A percentile compares a stretch with the other conserved stretches of the same genome.
phyloP scores from a whole-genome alignment of 179 eudicot species.

The Carnegiea gigantea region DNA sequence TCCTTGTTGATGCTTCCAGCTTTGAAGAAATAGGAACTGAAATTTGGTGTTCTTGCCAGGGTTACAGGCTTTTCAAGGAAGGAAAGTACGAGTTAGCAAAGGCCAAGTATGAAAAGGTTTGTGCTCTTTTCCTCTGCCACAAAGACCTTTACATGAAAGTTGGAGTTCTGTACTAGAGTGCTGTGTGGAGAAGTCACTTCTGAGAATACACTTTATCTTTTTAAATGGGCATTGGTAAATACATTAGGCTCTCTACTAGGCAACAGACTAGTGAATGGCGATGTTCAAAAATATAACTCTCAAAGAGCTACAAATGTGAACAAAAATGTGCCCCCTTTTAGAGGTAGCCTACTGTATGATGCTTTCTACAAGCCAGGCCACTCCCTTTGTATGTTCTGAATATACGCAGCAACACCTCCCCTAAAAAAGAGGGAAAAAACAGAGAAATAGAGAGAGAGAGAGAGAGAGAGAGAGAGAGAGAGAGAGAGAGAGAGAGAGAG shows the following conservation, averaged over 20 bases:
- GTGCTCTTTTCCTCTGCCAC: conserved; percentile 12
- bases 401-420: background rate
- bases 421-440: background rate
- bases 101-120: conserved; percentile 95
- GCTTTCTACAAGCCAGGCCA: background rate
- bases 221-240: background rate
- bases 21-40: conserved; percentile 9
- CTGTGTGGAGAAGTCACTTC: background rate
- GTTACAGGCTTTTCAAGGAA: conserved; percentile 97
- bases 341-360: background rate
- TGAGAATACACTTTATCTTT: background rate
- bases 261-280: background rate
- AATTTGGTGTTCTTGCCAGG: conserved; percentile 50
- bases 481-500: background rate
- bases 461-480: too few relatives aligned
- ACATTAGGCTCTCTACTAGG: background rate
- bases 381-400: background rate
- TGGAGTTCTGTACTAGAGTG: background rate
- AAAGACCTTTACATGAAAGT: background rate
- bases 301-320: background rate
- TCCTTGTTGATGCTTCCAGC: conserved; percentile 1
- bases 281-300: background rate
- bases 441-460: too few relatives aligned
- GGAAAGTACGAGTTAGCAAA: conserved; percentile 90
- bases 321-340: background rate